Evolutionary conservation across 805 yeast genomes (phyloP), one percentile per base, ranked within the genome.

Genomic region (Nakazawaea sp.): DNA sequence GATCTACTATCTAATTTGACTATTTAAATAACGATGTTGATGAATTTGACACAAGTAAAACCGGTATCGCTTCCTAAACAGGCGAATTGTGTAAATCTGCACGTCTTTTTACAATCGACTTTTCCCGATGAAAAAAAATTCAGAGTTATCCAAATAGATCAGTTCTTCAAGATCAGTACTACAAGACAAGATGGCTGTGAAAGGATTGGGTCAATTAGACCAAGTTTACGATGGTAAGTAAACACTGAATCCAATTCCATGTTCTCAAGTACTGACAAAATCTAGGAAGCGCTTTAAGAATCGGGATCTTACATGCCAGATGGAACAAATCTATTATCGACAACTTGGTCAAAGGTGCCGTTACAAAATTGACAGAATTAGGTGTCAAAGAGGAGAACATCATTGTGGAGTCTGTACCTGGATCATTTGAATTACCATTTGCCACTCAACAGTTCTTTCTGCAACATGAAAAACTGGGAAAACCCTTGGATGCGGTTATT

Each of bases 261-360:
- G 18, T 10, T 5, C 11, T 11, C 15, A 18, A 17, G 8, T 15
- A 19, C 28, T 27, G n/a, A 27, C 12, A 31, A 6, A n/a, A 15
- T 10, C 4, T 35, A 54, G 72, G 76, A 10, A 69, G 81, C 20
- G 53, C 63, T 2, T 65, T 89, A 45, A 73, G 81, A 49, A 68
- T 92, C 37, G 96, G 90, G 25, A 87, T 92, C 53, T 72, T 92
- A 40, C 96, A 89, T 58, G 97, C 98, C 12, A 83, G 98, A 60
- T 92, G 98, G 98, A 92, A 92, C 61, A 59, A 65, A 27, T 62
- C 66, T 33, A 77, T 92, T 45, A 87, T 92, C 50, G 79, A 77
- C 32, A 81, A 86, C 11, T 67, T 92, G 32, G 89, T 89, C 5
- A 62, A 71, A 23, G 97, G 97, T 37, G 88, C 92, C 18, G 58